Base-by-base conservation (phyloP, 305 asterid species). In the Solanum aculeatissimum region DNA sequence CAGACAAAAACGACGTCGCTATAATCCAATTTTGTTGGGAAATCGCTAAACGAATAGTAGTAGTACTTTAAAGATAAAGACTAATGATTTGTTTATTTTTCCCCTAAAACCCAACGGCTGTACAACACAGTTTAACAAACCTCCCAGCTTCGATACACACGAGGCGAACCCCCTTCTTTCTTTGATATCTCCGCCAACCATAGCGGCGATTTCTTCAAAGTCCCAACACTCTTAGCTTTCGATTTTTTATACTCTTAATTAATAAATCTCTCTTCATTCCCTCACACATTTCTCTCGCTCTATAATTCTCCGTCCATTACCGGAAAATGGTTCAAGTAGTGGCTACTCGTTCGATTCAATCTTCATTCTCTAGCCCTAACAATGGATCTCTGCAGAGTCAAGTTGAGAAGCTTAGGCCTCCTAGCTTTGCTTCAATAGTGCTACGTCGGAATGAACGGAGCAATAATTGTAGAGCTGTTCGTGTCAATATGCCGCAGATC, bases 291-390 rank as follows among this genome's bases (percentile, higher is more conserved):
- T 49, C 16, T 32, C 29, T 51, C 9, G 18, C 25, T 68, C 47
- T 68, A 66, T 23, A 47, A 4, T 25, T 75, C 62, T 16, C 63
- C 45, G 25, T 77, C 11, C 82, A 49, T 49, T 49, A 14, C 35
- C 60, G 32, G 43, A 10, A 60, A 45, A 84, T 78, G 87, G 71
- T 84, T 49, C 87, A 85, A 43, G 84, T 85, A 51, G 87, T 85
- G 62, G 81, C 87, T 19, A 85, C 84, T 66, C 81, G 87, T 9
- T 85, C 87, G 62, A 85, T 85, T 68, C 87, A 80, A 23, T 25
- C 18, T 51, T 66, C 87, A 13, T 80, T 85, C n/a, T 32, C 84
- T 6, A 65, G 87, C 84, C 84, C 80, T 54, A 53, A 4, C 81
- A 23, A 63, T 27, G 86, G 86, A 84, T 78, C 84, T n/a, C 70